A percentile compares a stretch with the other conserved stretches of the same genome.
Conservation (phyloP, 164 flowering plant genomes). For the Umbellularia californica region DNA sequence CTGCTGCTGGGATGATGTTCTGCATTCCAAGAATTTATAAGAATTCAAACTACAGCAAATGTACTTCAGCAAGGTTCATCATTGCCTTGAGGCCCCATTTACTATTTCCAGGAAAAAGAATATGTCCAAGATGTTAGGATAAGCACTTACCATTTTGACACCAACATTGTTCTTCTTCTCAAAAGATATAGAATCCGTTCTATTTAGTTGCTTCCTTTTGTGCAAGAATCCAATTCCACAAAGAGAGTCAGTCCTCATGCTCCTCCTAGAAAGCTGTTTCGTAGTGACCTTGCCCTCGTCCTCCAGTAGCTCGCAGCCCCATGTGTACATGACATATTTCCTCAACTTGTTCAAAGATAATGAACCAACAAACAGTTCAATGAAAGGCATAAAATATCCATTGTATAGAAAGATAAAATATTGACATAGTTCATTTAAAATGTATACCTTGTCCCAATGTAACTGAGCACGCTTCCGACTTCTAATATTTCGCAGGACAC, state of each 20-base stretch:
- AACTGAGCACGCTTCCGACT: conserved; percentile 65
- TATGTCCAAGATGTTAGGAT: neutral
- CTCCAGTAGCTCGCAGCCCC: conserved; percentile 47
- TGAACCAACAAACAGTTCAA: conserved; percentile 15
- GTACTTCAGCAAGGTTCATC: neutral
- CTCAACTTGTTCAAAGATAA: conserved; percentile 51
- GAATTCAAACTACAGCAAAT: too few species aligned
- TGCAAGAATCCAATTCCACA: conserved; percentile 30
- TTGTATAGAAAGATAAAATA: neutral
- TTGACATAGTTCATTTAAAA: neutral
- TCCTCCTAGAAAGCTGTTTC: conserved; percentile 27
- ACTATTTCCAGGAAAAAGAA: neutral
- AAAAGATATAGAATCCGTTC: conserved; percentile 30
- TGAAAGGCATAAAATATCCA: neutral
- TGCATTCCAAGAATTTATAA: conserved; percentile 8
- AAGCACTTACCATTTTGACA: conserved; percentile 36
- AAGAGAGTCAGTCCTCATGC: conserved; percentile 21
- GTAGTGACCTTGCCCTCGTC: conserved; percentile 21
- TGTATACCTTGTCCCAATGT: conserved; percentile 75
- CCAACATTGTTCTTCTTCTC: conserved; percentile 24
- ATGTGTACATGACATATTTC: conserved; percentile 84
- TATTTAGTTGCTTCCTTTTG: conserved; percentile 26
- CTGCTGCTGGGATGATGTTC: conserved; percentile 20
- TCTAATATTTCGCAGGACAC: conserved; percentile 56
- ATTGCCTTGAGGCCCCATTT: neutral